Conservation (phyloP, 2,329 filamentous ascomycete genomes). For the Alternaria rosae region DNA sequence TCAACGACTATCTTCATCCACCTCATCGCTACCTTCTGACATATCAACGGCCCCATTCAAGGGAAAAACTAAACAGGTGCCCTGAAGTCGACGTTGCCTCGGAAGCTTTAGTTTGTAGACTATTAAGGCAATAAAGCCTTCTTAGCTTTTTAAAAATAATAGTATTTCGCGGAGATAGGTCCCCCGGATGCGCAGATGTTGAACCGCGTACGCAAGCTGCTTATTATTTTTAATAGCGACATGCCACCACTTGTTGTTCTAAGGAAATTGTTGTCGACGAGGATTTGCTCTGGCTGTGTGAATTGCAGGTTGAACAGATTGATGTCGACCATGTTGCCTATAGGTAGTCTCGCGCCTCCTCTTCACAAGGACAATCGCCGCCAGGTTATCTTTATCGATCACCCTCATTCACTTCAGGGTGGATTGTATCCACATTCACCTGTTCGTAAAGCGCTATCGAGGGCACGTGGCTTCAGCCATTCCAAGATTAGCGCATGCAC, state of each 20-base stretch:
- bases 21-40: neutral
- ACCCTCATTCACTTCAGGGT: neutral
- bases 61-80: neutral
- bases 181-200: too few relatives aligned
- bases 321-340: neutral
- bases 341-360: neutral
- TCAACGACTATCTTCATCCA: neutral
- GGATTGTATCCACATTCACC: neutral
- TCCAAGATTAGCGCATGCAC: neutral
- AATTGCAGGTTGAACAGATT: neutral
- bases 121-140: neutral
- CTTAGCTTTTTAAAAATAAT: neutral
- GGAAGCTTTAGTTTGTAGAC: neutral
- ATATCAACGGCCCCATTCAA: neutral
- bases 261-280: neutral
- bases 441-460: neutral
- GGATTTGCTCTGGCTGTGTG: neutral
- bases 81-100: neutral
- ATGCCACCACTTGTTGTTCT: neutral
- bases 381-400: neutral
- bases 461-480: neutral
- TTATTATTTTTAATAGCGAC: neutral
- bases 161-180: neutral
- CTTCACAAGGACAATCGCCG: neutral
- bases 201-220: too few relatives aligned